These are phyloP conservation scores for Podaxis sp. DNA, from an alignment of 768 basidiomycete genomes.

Conservation along the genomic window DNA sequence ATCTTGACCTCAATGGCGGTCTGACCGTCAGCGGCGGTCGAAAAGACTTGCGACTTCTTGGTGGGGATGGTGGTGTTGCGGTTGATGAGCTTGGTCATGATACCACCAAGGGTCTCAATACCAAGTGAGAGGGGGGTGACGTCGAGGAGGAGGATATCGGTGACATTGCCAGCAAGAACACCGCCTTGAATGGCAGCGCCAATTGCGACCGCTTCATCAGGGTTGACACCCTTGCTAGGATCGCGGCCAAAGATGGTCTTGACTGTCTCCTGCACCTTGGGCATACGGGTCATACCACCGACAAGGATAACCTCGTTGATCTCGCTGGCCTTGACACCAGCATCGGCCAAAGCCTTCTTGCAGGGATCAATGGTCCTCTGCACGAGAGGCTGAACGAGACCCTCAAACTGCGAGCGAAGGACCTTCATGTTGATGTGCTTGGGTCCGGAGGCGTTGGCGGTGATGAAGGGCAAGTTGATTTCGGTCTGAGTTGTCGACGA, in stretches of 20 bases:
- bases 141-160: slow-evolving; percentile 91
- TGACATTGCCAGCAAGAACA: slow-evolving; percentile 95
- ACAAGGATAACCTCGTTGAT: slow-evolving; percentile 97
- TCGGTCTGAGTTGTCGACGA: slow-evolving; percentile 95
- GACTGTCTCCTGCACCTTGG: slow-evolving; percentile 90
- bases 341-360: slow-evolving; percentile 95
- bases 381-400: slow-evolving; percentile 77
- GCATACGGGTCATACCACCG: slow-evolving; percentile 99
- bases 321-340: slow-evolving; percentile 88
- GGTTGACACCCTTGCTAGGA: slow-evolving; percentile 98
- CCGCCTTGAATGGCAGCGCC: slow-evolving; percentile 98
- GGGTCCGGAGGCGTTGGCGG: slow-evolving; percentile 90
- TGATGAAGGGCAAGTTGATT: slow-evolving; percentile 97
- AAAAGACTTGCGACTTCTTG: slow-evolving; percentile 99
- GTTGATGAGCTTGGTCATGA: slow-evolving; percentile 98
- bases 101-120: slow-evolving; percentile 97
- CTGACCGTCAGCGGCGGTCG: slow-evolving; percentile 98
- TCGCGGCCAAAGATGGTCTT: slow-evolving; percentile 94
- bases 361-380: slow-evolving; percentile 92
- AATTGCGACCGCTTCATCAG: slow-evolving; percentile 98
- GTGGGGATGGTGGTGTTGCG: slow-evolving; percentile 99
- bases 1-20: slow-evolving; percentile 99
- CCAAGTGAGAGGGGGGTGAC: slow-evolving; percentile 97
- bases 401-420: slow-evolving; percentile 86
- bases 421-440: slow-evolving; percentile 97